These are phyloP conservation scores for Eurotiales sp. DNA, from an alignment of 2,329 filamentous ascomycete genomes.

Conservation along the genomic window DNA sequence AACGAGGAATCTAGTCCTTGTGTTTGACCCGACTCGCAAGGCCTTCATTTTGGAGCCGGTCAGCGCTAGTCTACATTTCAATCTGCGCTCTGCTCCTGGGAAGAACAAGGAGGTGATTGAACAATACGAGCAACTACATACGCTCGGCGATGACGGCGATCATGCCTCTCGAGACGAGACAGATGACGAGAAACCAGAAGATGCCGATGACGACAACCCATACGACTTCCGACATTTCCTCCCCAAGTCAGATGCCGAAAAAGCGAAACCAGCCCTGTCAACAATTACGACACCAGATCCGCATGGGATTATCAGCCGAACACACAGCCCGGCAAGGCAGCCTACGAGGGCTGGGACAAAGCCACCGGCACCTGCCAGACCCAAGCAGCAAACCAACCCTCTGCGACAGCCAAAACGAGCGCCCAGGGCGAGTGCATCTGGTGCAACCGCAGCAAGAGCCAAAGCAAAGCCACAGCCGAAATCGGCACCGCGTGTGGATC, in stretches of 20 bases:
- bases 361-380: constrained; percentile 20
- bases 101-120: constrained; percentile 64
- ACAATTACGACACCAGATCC: constrained; percentile 35
- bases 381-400: constrained; percentile 15
- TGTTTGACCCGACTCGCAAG: constrained; percentile 71
- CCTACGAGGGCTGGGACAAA: constrained; percentile 26
- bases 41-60: constrained; percentile 79
- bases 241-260: constrained; percentile 35
- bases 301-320: constrained; percentile 27
- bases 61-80: constrained; percentile 82
- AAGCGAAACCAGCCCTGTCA: constrained; percentile 26
- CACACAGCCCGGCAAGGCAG: constrained; percentile 33
- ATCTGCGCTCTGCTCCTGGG: constrained; percentile 66
- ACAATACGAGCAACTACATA: constrained; percentile 63
- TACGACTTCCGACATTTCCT: constrained; percentile 50
- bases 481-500: constrained; percentile 22
- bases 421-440: constrained; percentile 3
- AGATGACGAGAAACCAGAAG: constrained; percentile 36
- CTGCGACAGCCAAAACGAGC: constrained; percentile 15
- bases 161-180: constrained; percentile 19
- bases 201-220: constrained; percentile 43
- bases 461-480: constrained; percentile 22
- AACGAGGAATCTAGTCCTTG: constrained; percentile 49
- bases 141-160: constrained; percentile 33
- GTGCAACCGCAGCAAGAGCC: background rate